phyloP scores from a whole-genome alignment of 106 monocot species.

The Allium fistulosum region DNA sequence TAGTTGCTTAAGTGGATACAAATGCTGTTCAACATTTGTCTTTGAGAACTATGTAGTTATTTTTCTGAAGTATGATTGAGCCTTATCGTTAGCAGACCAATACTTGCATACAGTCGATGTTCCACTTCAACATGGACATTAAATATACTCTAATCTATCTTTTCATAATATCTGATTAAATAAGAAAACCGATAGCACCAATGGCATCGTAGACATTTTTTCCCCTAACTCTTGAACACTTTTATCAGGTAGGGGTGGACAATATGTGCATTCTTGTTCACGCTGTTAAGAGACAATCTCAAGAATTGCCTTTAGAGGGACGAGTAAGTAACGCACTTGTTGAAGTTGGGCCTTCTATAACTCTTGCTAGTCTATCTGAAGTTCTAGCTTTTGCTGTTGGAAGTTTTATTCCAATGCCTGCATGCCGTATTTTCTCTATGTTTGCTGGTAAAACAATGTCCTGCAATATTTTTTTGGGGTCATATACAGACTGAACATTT shows the following conservation, averaged over 20 bases:
- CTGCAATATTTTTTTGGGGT: neutral
- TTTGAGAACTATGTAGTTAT: too few species aligned
- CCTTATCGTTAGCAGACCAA: too few species aligned
- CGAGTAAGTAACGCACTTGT: conserved; percentile 74
- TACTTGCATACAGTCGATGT: too few species aligned
- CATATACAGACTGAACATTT: neutral
- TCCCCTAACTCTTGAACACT: neutral
- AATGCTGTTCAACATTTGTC: too few species aligned
- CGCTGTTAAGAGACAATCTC: conserved; percentile 81
- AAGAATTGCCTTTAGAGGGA: conserved; percentile 49
- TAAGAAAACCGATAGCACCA: too few species aligned
- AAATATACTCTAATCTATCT: too few species aligned
- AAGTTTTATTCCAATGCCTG: conserved; percentile 93
- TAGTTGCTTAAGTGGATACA: too few species aligned
- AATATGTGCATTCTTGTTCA: conserved; percentile 99
- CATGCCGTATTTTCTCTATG: conserved; percentile 93
- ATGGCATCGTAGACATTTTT: neutral
- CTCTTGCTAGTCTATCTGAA: conserved; percentile 88
- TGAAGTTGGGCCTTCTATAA: conserved; percentile 98
- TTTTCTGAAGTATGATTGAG: too few species aligned
- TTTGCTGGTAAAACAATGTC: conserved; percentile 69
- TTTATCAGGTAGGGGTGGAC: conserved; percentile 86
- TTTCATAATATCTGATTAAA: too few species aligned
- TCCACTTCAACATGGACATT: too few species aligned
- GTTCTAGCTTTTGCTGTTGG: conserved; percentile 92